Base-by-base conservation (phyloP, 768 basidiomycete genomes). In the Suillus subalutaceus region DNA sequence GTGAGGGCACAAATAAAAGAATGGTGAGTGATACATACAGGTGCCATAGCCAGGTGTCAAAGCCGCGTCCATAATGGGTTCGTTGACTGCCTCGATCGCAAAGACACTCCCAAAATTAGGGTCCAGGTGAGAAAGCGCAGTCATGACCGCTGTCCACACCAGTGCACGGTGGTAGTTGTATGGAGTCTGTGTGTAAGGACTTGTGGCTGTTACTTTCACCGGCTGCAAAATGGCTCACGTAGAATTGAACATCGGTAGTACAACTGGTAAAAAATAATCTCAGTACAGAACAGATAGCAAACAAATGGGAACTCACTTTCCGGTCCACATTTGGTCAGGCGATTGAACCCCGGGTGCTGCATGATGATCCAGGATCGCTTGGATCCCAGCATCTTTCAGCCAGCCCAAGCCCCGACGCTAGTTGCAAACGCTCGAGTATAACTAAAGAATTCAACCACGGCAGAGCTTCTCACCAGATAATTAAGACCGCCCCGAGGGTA, bases 131-230 rank as follows among this genome's bases (percentile, higher is more conserved):
- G 90, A 79, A 6, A 94, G 78, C 10, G 84, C 75, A 1, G 92
- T 90, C 88, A 93, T 92, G 26, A 93, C 89, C 15, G 87, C 88
- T 0, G 91, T 87, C 92, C 92, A 94, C n/a, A 89, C 78, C 55
- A 94, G 79, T 7, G 92, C 92, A 8, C 92, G 88, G 67, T 88
- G 85, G 67, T 91, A 93, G 73, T 94, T 93, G 62, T 85, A 79
- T 4, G 80, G 79, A 2, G 89, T 93, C 91, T 91, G 72, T 18
- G 40, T 26, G 48, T n/a, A 46, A 35, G 30, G 60, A 66, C 40
- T 56, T 4, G 52, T 64, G n/a, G 57, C 68, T 64, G 64, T 60
- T 38, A n/a, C n/a, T 41, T 1, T 1, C 35, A 10, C 38, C 15
- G 26, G 37, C 5, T 30, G 63, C 56, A 13, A 32, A 58, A 35